Evolutionary conservation across 1,284 basidiomycete genomes (phyloP), one percentile per base, ranked within the genome.

Genomic region (Marasmius oreades): DNA sequence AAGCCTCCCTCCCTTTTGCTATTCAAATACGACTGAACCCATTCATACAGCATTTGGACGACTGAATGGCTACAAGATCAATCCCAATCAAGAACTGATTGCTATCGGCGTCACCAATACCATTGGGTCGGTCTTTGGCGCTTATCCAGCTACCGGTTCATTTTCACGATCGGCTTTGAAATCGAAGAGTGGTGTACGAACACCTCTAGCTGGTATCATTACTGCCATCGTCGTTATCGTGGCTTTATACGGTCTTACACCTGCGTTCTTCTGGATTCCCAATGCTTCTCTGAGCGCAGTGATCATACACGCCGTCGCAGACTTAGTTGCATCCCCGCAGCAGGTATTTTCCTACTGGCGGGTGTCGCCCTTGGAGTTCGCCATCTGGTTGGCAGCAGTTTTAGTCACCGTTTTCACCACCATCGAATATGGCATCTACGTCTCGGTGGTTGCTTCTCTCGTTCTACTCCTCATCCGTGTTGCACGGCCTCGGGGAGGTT

Each of bases 121-220:
- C 0, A 67, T 95, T 60, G 93, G 93, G 12, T 88, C 90, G 6
- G 77, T 88, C 62, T 97, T 98, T 71, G 83, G 85, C 56, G 96
- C 93, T 1, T 99, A 98, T 72, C 95, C 96, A 7, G 93, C 95
- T 0, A 99, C 97, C 8, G 97, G 96, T 16, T 98, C 95, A 0
- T 99, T 99, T 82, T 98, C 95, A 39, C 93, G 96, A 36, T 93
- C 95, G 2, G 96, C 96, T 0, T 80, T 99, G 70, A 95, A 98
- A 75, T 89, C 92, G 54, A 97, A 97, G 75, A 95, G 93, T 0
- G 96, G 96, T 58, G 95, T 98, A 20, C 88, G 96, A 61, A 98
- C 96, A 6, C 97, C 96, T 5, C 77, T 90, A 12, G 95, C 92
- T 7, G 96, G 97, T 64, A 83, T 96, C 65, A 72, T 93, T 64